Evolutionary conservation across 1,284 basidiomycete species (phyloP), one percentile per base, ranked within the genome.

Genomic region (Trametes hirsuta): DNA sequence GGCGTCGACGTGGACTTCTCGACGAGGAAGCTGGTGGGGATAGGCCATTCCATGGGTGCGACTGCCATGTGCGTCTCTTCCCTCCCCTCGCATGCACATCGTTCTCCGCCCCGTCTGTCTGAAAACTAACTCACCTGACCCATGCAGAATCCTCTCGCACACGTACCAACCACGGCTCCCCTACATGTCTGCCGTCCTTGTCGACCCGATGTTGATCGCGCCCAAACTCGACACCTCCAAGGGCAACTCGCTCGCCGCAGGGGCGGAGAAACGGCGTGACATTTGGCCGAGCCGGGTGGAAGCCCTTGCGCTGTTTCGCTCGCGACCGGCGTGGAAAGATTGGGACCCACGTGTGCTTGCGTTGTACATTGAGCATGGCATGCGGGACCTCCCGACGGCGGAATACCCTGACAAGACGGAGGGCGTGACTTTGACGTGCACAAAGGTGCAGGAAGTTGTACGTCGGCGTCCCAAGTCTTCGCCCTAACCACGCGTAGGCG

Each of bases 361-460:
- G 34, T 62, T 74, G 22, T 84, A 75, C 63, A 74, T 81, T 6
- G 74, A 81, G 63, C 66, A 79, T 40, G 82, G 82, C 0, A 65
- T 85, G 66, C 65, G 78, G 22, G 62, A 75, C 12, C 69, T 84
- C 3, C 82, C 83, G 3, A 82, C 80, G 0, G 61, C 62, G 2
- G 73, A 74, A 6, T 80, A 83, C 65, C 79, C 83, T 0, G 77
- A 82, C 58, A 74, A 77, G 62, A 73, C 66, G 14, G 55, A 57
- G 40, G 82, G 83, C 12, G 80, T 86, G 6, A 84, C 83, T 6
- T 70, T 85, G 14, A 82, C 77, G 64, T 85, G 82, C 62, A 72
- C 74, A 12, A 77, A 76, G 41, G 57, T 61, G 5, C 81, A 82
- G 51, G 84, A 86, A 56, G 62, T 62, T n/a, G 72, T 73, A 46